Evolutionary conservation across 441 rosid species (phyloP), one percentile per base, ranked within the genome.

Genomic region (Arabidopsis lyrata): DNA sequence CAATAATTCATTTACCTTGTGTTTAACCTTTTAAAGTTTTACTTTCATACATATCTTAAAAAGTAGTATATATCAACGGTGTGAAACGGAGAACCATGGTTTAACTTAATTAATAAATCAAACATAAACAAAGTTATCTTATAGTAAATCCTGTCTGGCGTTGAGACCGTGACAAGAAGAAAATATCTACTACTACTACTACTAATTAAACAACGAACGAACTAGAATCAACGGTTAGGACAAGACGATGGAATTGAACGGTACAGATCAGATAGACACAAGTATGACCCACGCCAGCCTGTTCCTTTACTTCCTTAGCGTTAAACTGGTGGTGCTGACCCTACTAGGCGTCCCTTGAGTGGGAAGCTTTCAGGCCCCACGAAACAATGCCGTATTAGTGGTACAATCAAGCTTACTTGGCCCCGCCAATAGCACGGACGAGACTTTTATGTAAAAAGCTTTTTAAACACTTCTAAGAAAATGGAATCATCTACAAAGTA

Each of bases 371-470:
- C 2, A 66, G 73, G 53, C 20, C 77, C 77, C 80, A 50, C 63
- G 24, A 41, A 18, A 50, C 50, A 34, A 58, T 12, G 38, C 63
- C 77, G 75, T 76, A 76, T 76, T 16, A 44, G 18, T 61, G 69
- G 70, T 75, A 68, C 78, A 68, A 76, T 58, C 78, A 16, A 62
- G n/a, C 55, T 42, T 16, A 47, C 65, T 62, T 45, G 75, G 71
- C 5, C 80, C 76, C 80, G 67, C 76, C 76, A 70, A 47, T 36
- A 16, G 53, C 69, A 76, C 61, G 66, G 76, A 57, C 38, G 15
- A 70, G 34, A 63, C 67, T 41, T 69, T 74, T 56, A 18, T 15
- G 75, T 62, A 54, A 32, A 54, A 13, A 20, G 8, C 24, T 63
- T 75, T 64, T 34, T 5, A 13, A 39, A 54, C 56, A 60, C 22